A percentile compares a stretch with the other conserved stretches of the same genome.
Conservation (phyloP, 305 asterid genomes). For the Rubia tinctorum region DNA sequence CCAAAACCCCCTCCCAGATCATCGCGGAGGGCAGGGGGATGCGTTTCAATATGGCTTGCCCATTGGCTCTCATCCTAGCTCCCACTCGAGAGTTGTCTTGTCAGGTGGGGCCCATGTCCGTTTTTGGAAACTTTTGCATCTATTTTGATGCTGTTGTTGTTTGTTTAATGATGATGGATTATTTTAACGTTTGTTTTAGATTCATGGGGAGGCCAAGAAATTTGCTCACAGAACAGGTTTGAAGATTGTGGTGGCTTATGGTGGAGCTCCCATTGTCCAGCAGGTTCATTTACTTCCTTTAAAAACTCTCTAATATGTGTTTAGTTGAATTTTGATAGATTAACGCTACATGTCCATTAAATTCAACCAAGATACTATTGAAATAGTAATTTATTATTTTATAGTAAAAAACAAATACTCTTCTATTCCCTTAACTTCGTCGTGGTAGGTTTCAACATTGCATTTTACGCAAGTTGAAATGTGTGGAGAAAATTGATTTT, state of each 20-base stretch:
- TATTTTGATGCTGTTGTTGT: neutral
- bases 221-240: constrained; percentile 60
- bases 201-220: constrained; percentile 65
- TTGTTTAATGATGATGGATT: neutral
- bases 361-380: too few species aligned
- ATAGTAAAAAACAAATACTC: too few species aligned
- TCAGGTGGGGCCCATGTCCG: constrained; percentile 40
- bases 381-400: too few species aligned
- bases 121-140: neutral
- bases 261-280: constrained; percentile 59
- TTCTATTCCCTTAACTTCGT: too few species aligned
- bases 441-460: too few species aligned
- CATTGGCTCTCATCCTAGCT: constrained; percentile 68
- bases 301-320: neutral
- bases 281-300: constrained; percentile 41
- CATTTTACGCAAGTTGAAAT: too few species aligned
- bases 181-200: constrained; percentile 29
- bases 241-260: constrained; percentile 60
- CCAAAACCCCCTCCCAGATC: neutral
- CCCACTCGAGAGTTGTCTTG: constrained; percentile 77
- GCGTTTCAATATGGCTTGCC: constrained; percentile 32
- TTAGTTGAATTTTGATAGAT: neutral
- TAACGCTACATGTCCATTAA: too few species aligned
- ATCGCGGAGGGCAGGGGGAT: neutral
- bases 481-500: too few species aligned